Evolutionary conservation across 805 yeast genomes (phyloP).

Genomic region (Saccharomycopsis sp.): DNA sequence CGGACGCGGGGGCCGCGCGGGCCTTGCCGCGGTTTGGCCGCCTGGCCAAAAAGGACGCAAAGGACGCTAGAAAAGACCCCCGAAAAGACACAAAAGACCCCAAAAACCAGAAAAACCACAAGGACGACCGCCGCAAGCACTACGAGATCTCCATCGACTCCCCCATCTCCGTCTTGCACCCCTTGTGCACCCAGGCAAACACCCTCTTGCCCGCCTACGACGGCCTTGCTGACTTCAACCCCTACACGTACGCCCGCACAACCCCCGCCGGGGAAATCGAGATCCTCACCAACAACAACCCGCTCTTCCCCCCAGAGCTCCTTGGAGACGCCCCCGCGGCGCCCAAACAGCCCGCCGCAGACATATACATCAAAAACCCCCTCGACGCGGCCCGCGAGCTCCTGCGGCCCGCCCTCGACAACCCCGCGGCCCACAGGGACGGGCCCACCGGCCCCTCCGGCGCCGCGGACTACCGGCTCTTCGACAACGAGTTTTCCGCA

Average conservation of each 20-base stretch:
- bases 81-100: neutral
- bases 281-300: conserved; percentile 16
- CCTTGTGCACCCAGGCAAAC: conserved; percentile 73
- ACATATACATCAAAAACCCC: conserved; percentile 24
- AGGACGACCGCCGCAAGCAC: conserved; percentile 61
- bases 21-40: neutral
- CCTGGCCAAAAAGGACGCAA: too few relatives aligned
- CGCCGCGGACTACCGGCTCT: conserved; percentile 5
- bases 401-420: neutral
- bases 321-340: conserved; percentile 11
- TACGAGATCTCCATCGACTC: conserved; percentile 94
- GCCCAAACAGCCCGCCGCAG: conserved; percentile 5
- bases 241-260: conserved; percentile 16
- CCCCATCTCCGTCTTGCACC: conserved; percentile 78
- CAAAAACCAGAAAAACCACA: too few relatives aligned
- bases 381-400: conserved; percentile 1
- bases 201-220: conserved; percentile 72
- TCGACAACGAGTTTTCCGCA: conserved; percentile 17
- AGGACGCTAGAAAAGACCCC: too few relatives aligned
- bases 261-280: conserved; percentile 17
- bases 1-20: neutral
- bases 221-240: conserved; percentile 15
- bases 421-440: neutral
- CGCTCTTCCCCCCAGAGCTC: conserved; percentile 20
- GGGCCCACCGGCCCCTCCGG: too few relatives aligned